Evolutionary conservation across 116 monocot species (phyloP), one percentile per base, ranked within the genome.

Genomic region (Papilionanthe hybrid): DNA sequence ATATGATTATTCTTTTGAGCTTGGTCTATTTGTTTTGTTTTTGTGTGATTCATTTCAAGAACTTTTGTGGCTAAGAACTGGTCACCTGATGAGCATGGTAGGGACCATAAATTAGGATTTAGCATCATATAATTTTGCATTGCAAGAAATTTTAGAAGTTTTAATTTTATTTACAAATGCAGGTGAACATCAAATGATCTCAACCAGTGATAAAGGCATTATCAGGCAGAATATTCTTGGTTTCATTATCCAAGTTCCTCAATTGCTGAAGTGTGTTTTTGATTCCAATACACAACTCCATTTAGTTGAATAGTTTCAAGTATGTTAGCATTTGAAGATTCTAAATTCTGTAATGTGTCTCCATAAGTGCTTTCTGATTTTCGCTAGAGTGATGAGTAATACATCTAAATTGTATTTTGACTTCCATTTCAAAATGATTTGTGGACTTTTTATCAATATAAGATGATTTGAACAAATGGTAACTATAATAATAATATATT

Each of bases 11-110:
- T 69, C 13, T 32, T 69, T 11, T 69, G 30, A 68, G 20, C 30
- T 68, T 4, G 13, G 32, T 68, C 30, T 30, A 68, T 68, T 30
- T 19, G 1, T 10, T 68, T 30, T 22, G 25, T 12, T 12, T 68
- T 30, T 68, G 27, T 27, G 68, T 68, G 9, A 29, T 68, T 68
- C 93, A 95, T 84, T 99, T 99, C 56, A 95, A 99, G 77, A 99
- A 99, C 76, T n/a, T 99, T 99, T 83, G 83, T 93, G 12, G 93
- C 93, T 2, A 95, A 93, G 79, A 91, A 99, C 67, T 99, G 99
- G 99, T 90, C 90, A 45, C 90, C 99, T 44, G 57, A 84, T 80
- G 95, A 93, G 48, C 84, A 89, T 81, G 93, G 96, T 96, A 84
- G 50, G 72, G 5, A 49, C 18, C 37, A 15, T 18, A 15, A 53